Evolutionary conservation across 2,329 filamentous ascomycete genomes (phyloP).

Genomic region (Eutypella sp.): DNA sequence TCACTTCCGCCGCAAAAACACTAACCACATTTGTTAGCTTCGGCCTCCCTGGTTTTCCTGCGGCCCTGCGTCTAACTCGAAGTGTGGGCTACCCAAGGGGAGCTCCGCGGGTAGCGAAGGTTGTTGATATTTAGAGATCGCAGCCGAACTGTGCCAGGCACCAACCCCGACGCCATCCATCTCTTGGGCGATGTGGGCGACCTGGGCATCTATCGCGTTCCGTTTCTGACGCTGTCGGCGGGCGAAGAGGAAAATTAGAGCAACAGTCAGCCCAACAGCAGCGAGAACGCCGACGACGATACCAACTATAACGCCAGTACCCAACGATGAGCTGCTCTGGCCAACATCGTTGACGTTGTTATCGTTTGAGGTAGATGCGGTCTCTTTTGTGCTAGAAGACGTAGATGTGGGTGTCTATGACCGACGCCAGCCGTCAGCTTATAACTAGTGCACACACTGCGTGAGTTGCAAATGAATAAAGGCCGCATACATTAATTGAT

Average conservation of each 20-base stretch:
- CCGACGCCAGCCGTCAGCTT: not conserved
- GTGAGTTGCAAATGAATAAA: not conserved
- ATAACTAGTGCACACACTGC: not conserved
- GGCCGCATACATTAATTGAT: not conserved
- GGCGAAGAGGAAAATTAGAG: not conserved
- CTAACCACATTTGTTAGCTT: too few species aligned
- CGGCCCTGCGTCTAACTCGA: too few species aligned
- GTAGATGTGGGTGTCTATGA: not conserved
- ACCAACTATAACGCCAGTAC: conserved; percentile 4
- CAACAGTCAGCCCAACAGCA: not conserved
- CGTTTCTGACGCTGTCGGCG: not conserved
- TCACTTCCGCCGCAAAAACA: too few species aligned
- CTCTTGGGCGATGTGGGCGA: too few species aligned
- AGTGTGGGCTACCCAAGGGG: too few species aligned
- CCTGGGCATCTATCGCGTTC: too few species aligned
- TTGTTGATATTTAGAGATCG: too few species aligned
- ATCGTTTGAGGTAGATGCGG: not conserved
- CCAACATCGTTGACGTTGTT: not conserved
- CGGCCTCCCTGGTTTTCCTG: too few species aligned
- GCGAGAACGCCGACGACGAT: conserved; percentile 5
- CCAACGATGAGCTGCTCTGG: not conserved
- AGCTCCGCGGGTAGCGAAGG: too few species aligned
- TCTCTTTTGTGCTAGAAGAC: not conserved
- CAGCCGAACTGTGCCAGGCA: too few species aligned
- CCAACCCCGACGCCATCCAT: too few species aligned